These are phyloP conservation scores for Botrytis squamosa DNA, from an alignment of 2,329 filamentous ascomycete genomes.

Conservation along the genomic window DNA sequence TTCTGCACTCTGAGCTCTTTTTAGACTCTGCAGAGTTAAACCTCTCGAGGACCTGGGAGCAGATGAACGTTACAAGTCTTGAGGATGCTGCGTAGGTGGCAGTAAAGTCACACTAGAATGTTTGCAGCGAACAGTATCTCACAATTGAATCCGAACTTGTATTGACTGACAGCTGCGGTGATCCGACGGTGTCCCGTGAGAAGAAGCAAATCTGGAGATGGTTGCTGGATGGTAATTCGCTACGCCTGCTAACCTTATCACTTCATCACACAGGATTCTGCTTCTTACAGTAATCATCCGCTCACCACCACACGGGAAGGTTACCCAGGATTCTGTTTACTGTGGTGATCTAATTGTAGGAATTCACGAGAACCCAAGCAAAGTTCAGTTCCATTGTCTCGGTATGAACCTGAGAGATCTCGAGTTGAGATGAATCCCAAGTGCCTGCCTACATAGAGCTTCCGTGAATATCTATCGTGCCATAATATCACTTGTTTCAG, in stretches of 20 bases:
- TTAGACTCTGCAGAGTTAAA: background rate
- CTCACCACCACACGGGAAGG: background rate
- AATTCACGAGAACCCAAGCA: background rate
- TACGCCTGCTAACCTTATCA: too few species aligned
- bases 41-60: background rate
- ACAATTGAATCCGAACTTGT: background rate
- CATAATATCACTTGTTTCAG: background rate
- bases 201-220: background rate
- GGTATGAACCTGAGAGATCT: background rate
- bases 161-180: slow-evolving; percentile 13
- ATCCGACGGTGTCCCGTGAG: background rate
- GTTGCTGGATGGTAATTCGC: background rate
- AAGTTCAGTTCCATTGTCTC: background rate
- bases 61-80: background rate
- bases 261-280: too few species aligned
- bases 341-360: background rate
- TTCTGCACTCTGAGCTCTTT: background rate
- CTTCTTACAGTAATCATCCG: background rate
- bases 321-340: background rate
- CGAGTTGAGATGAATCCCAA: background rate
- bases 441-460: too few species aligned
- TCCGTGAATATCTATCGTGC: background rate
- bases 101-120: background rate
- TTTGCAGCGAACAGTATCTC: background rate
- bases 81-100: background rate